phyloP scores from a whole-genome alignment of 1,139 yeast species.

The Scheffersomyces illinoinensis region DNA sequence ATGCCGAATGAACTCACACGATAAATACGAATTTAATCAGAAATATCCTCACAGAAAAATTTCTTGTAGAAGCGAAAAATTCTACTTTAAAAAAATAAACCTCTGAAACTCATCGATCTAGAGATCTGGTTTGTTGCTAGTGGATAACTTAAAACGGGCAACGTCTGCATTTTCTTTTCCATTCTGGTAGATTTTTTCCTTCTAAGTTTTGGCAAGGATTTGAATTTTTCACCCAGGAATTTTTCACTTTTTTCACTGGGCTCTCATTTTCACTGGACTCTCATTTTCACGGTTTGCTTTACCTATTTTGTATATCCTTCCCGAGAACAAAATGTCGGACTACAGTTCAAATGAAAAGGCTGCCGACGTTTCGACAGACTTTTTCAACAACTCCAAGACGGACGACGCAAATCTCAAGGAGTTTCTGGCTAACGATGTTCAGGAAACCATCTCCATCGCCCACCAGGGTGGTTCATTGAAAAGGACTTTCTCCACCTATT shows the following conservation, averaged over 20 bases:
- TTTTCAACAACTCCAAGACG: not conserved
- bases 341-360: not conserved
- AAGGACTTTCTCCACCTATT: conserved; percentile 45
- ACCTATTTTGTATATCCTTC: not conserved
- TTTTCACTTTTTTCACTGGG: not conserved
- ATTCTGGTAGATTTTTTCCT: not conserved
- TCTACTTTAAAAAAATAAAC: not conserved
- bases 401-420: not conserved
- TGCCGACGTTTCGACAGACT: not conserved
- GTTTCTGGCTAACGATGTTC: not conserved
- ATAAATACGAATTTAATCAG: not conserved
- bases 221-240: not conserved
- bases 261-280: not conserved
- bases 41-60: not conserved
- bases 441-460: not conserved
- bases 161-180: not conserved
- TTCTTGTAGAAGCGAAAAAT: not conserved
- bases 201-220: not conserved
- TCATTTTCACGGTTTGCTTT: not conserved
- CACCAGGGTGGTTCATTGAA: conserved; percentile 28
- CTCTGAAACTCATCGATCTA: not conserved
- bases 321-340: not conserved
- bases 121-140: not conserved
- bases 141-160: not conserved
- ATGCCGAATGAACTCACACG: not conserved